Conservation (phyloP, 2,329 filamentous ascomycete species). For the Penicillium sp. region DNA sequence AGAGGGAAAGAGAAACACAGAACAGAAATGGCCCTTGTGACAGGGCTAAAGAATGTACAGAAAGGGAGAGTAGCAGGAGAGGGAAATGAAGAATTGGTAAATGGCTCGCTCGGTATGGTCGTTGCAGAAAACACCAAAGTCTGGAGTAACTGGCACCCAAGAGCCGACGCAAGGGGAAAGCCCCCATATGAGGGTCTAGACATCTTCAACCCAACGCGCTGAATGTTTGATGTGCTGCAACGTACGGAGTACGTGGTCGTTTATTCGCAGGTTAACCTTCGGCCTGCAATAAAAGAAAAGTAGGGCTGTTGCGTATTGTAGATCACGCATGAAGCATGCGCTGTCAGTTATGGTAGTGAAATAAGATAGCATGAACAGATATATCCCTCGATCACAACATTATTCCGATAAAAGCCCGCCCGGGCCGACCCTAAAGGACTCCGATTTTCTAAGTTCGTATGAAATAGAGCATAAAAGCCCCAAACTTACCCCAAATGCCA, state of each 20-base stretch:
- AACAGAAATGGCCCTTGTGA: neutral
- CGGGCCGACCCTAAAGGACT: neutral
- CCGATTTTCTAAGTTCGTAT: neutral
- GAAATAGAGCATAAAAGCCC: neutral
- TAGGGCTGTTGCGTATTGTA: neutral
- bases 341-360: neutral
- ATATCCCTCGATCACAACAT: neutral
- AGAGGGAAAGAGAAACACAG: neutral
- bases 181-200: neutral
- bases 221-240: neutral
- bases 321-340: neutral
- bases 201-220: neutral
- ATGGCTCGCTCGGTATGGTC: neutral
- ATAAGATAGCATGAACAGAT: neutral
- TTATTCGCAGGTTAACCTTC: neutral
- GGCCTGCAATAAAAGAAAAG: neutral
- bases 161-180: constrained; percentile 6
- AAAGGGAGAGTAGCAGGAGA: neutral
- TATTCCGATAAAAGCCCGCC: neutral
- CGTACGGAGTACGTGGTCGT: no score
- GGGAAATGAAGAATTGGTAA: neutral
- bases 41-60: constrained; percentile 1
- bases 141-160: neutral
- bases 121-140: neutral
- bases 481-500: neutral